phyloP scores from a whole-genome alignment of 306 rosid genomes.

The Cucumis sativus region Cucumber_9930_V3 NC_026660.2:515001-515500 shows the following conservation, averaged over 20 bases:
- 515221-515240: background rate
- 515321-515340: slow-evolving; percentile 72
- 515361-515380: slow-evolving; percentile 98
- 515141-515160: slow-evolving; percentile 92
- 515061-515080: slow-evolving; percentile 52
- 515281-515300: slow-evolving; percentile 48
- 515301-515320: slow-evolving; percentile 85
- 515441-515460: background rate
- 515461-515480: background rate
- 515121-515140: slow-evolving; percentile 72
- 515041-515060: slow-evolving; percentile 76
- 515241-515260: slow-evolving; percentile 19
- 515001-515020: slow-evolving; percentile 45
- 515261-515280: slow-evolving; percentile 17
- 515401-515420: slow-evolving; percentile 34
- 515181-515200: background rate
- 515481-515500: background rate
- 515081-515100: slow-evolving; percentile 61
- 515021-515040: slow-evolving; percentile 99
- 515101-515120: slow-evolving; percentile 56
- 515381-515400: slow-evolving; percentile 65
- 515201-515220: background rate
- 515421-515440: background rate
- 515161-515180: slow-evolving; percentile 21
- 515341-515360: slow-evolving; percentile 77